phyloP scores from a whole-genome alignment of 495 filamentous ascomycete species.

The Penicillium macrosclerotiorum region DNA sequence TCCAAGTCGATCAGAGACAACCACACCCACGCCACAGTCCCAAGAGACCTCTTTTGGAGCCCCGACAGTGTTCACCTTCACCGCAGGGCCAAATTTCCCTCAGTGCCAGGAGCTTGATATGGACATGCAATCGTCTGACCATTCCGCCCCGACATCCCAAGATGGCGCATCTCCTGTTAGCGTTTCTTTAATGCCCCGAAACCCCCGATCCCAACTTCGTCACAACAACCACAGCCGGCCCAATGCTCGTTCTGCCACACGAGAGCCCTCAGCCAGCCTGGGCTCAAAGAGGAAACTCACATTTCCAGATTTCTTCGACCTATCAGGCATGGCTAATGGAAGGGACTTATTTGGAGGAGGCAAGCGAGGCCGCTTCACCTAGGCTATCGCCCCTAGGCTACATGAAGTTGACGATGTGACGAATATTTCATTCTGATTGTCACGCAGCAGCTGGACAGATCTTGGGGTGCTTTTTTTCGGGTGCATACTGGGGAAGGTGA shows the following conservation, averaged over 20 bases:
- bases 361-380: slow-evolving; percentile 72
- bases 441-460: slow-evolving; percentile 32
- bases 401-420: slow-evolving; percentile 39
- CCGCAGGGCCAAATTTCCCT: slow-evolving; percentile 58
- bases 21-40: slow-evolving; percentile 16
- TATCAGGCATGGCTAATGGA: slow-evolving; percentile 63
- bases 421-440: slow-evolving; percentile 39
- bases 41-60: slow-evolving; percentile 28
- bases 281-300: slow-evolving; percentile 79
- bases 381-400: slow-evolving; percentile 21
- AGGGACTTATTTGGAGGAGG: slow-evolving; percentile 65
- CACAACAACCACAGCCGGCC: slow-evolving; percentile 46
- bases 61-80: slow-evolving; percentile 64
- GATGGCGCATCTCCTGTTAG: slow-evolving; percentile 46
- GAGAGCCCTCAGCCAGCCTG: slow-evolving; percentile 45
- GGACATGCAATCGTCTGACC: slow-evolving; percentile 56
- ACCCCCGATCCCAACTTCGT: slow-evolving; percentile 47
- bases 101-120: slow-evolving; percentile 62
- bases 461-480: slow-evolving; percentile 28
- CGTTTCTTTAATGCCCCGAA: slow-evolving; percentile 52
- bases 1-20: slow-evolving; percentile 25
- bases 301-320: slow-evolving; percentile 77
- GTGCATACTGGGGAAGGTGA: slow-evolving; percentile 41
- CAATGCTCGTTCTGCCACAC: slow-evolving; percentile 42
- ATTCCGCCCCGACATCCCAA: slow-evolving; percentile 26